Conservation (phyloP, 1,284 basidiomycete genomes). For the Ganoderma boninense region DNA sequence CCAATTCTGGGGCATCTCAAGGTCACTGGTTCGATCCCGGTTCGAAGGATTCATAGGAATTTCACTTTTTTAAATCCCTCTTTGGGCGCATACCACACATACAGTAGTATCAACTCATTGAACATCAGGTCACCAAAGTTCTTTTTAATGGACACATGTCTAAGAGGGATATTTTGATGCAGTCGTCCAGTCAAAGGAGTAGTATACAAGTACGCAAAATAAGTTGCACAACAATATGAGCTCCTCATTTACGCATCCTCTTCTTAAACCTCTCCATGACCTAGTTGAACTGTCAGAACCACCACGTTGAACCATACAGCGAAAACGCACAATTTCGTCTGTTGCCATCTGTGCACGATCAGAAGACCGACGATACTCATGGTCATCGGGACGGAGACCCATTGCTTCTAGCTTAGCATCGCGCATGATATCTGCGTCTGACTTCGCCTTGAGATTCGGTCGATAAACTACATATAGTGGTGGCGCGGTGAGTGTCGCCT, state of each 20-base stretch:
- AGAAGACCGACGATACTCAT: constrained; percentile 54
- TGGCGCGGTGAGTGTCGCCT: constrained; percentile 13
- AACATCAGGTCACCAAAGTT: too few relatives aligned
- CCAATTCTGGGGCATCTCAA: constrained; percentile 10
- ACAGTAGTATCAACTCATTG: too few relatives aligned
- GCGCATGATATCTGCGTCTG: constrained; percentile 86
- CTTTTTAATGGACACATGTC: too few relatives aligned
- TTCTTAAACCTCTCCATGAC: constrained; percentile 92
- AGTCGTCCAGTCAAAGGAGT: not conserved
- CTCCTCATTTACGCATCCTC: constrained; percentile 73
- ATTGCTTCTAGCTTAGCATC: constrained; percentile 87
- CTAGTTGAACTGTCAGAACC: constrained; percentile 44
- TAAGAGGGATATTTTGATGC: not conserved
- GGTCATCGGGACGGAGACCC: constrained; percentile 69
- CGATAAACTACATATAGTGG: constrained; percentile 73
- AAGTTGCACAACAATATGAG: constrained; percentile 3
- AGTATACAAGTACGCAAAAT: constrained; percentile 1
- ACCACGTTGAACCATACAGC: not conserved
- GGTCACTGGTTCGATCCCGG: constrained; percentile 27
- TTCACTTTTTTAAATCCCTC: not conserved
- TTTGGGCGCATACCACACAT: too few relatives aligned
- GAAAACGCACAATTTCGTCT: constrained; percentile 80
- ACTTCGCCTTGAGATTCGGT: constrained; percentile 79
- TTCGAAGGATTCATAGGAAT: constrained; percentile 17
- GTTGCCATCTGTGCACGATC: constrained; percentile 85